Conservation (phyloP, 2,329 filamentous ascomycete species). For the Cercospora sp. region DNA sequence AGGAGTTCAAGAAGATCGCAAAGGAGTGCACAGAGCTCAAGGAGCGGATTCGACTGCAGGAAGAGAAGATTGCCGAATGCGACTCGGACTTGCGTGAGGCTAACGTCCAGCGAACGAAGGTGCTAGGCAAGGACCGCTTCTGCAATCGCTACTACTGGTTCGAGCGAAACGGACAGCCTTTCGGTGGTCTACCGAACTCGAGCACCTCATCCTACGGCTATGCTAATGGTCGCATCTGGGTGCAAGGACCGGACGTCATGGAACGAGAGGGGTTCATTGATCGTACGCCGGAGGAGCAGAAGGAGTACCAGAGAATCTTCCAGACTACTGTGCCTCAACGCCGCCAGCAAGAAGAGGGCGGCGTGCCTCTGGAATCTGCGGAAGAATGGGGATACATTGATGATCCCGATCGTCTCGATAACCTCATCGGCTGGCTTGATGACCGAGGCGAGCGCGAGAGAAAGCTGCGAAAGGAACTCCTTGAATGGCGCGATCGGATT, state of each 20-base stretch:
- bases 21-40: conserved; percentile 90
- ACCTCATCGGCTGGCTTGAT: conserved; percentile 84
- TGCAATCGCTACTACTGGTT: conserved; percentile 99
- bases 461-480: conserved; percentile 83
- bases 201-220: conserved; percentile 86
- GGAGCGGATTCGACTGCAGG: conserved; percentile 73
- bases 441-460: conserved; percentile 80
- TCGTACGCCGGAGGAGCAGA: conserved; percentile 66
- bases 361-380: conserved; percentile 73
- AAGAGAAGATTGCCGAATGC: conserved; percentile 79
- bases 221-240: conserved; percentile 92
- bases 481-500: conserved; percentile 70
- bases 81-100: conserved; percentile 93
- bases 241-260: conserved; percentile 89
- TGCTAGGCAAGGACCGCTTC: conserved; percentile 91
- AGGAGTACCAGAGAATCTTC: conserved; percentile 74
- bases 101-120: conserved; percentile 84
- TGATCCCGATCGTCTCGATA: conserved; percentile 73
- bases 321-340: conserved; percentile 81
- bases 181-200: conserved; percentile 80
- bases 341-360: conserved; percentile 80
- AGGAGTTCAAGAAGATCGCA: conserved; percentile 82
- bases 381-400: conserved; percentile 90
- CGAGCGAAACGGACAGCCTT: conserved; percentile 97
- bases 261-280: conserved; percentile 87